phyloP scores from a whole-genome alignment of 2,329 filamentous ascomycete genomes.

The Gaeumannomyces sp. region DNA sequence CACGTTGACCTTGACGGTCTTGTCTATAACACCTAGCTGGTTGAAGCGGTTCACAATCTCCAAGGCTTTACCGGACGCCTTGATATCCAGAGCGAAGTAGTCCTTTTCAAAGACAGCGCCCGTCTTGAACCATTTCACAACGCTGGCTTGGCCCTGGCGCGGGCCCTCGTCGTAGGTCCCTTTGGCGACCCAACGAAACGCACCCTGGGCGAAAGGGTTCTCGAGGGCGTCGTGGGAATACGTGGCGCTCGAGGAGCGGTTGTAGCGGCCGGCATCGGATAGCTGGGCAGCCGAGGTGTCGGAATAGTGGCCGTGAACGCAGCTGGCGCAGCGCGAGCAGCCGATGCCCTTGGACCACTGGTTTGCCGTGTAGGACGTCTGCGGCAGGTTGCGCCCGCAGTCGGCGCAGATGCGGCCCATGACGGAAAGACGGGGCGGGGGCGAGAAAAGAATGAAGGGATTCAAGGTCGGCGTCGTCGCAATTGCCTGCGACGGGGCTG shows the following conservation, averaged over 20 bases:
- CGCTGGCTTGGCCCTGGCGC: constrained; percentile 27
- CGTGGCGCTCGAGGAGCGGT: constrained; percentile 12
- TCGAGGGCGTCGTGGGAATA: too few relatives aligned
- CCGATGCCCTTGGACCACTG: constrained; percentile 20
- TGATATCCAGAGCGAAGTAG: constrained; percentile 27
- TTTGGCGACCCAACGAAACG: constrained; percentile 23
- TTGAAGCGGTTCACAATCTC: constrained; percentile 18
- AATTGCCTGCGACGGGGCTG: too few relatives aligned
- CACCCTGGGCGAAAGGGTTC: constrained; percentile 20
- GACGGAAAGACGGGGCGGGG: too few relatives aligned
- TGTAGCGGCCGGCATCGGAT: constrained; percentile 23
- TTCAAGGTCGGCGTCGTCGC: too few relatives aligned
- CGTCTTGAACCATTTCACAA: constrained; percentile 33
- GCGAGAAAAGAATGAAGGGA: too few relatives aligned
- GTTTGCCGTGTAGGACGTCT: constrained; percentile 21
- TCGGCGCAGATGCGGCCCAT: constrained; percentile 16
- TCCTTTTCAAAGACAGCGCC: constrained; percentile 26
- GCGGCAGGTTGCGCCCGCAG: constrained; percentile 21
- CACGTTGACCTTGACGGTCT: constrained; percentile 29
- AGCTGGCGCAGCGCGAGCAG: constrained; percentile 20
- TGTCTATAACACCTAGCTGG: constrained; percentile 11
- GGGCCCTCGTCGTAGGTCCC: constrained; percentile 24
- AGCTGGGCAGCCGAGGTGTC: constrained; percentile 12
- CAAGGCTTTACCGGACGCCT: constrained; percentile 29
- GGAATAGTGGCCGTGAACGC: constrained; percentile 15